Base-by-base conservation (phyloP, 768 basidiomycete genomes). In the Nevesoporus exiguus region DNA sequence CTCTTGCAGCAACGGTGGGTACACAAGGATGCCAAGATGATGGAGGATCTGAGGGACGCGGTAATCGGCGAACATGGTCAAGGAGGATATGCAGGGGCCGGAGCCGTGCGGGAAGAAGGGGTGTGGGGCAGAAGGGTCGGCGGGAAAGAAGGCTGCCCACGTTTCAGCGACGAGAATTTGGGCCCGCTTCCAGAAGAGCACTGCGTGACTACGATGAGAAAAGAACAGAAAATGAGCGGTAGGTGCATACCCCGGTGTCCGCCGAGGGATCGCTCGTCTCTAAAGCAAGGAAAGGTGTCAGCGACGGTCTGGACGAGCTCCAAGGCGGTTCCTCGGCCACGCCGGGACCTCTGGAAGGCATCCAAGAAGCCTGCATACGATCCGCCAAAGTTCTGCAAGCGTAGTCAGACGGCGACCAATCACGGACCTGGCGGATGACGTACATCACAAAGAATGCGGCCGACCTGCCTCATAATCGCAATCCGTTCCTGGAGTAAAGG, bases 51-150 rank as follows among this genome's bases (percentile, higher is more conserved):
- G 93, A 2, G 93, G 93, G 6, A 96, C 89, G 39, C 91, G 83
- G 65, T 94, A 93, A 74, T 95, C 93, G 5, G 93, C 90, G 68
- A 96, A 96, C 93, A 94, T 95, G 21, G 93, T 93, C 11, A 95
- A 79, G 46, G 84, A 73, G 47, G 80, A 76, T 56, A 93, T 89
- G 34, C 76, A 75, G 19, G 85, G 74, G 5, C 85, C 86, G 10
- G 66, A 66, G 7, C 61, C 49, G 15, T 77, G 74, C 3, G 87
- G 86, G 71, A 94, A 90, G 40, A 93, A 72, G 3, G 91, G 92
- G 66, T 94, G 92, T 0, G 74, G 61, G 7, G 66, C 52, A 7
- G 71, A 11, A 72, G 57, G 55, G 3, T 75, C 68, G 4, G 72
- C 64, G 1, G 90, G 90, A 68, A 87, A 89, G 75, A 94, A 93